Evolutionary conservation across 1,284 basidiomycete genomes (phyloP), one percentile per base, ranked within the genome.

Genomic region (Porphyrellus sp.): DNA sequence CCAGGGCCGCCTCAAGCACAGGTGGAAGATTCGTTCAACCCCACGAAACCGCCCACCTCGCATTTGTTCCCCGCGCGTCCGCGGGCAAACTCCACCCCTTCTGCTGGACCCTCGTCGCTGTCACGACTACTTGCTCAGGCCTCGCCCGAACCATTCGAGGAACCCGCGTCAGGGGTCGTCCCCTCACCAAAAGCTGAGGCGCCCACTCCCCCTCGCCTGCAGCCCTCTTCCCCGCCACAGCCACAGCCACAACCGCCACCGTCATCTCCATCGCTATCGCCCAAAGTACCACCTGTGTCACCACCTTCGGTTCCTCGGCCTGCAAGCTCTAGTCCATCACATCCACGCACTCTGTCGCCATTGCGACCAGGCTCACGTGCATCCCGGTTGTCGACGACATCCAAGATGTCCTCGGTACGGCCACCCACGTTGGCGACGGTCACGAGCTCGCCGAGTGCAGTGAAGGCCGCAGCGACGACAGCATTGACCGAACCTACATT

Each of bases 101-200:
- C 76, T 16, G 81, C 81, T 5, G 82, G 86, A 6, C 86, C 83
- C 1, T 89, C 87, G 7, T 89, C 87, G 5, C 72, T 90, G 54
- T 89, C 87, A 15, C 79, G 85, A 31, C 72, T 90, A 7, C 73
- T 90, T 23, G 88, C 87, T 1, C 87, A 90, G 59, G 88, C 87
- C 15, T 72, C 76, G 7, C 63, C 71, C 11, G 80, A 82, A 47
- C 59, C 50, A 25, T 23, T 49, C 24, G 67, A 66, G 42, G 65
- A 61, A 20, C 37, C 39, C 4, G 31, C 61, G 15, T 56, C 71
- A 12, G 73, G 72, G 15, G 59, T 62, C 1, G 55, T 65, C 33
- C 63, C 70, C 21, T 60, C 65, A 18, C 60, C 69, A 25, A 57
- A 59, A 34, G 47, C 49, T 5, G 57, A 57, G 38, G 51, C 8